Evolutionary conservation across 768 basidiomycete species (phyloP), one percentile per base, ranked within the genome.

Genomic region (Leucogyrophana mollusca): DNA sequence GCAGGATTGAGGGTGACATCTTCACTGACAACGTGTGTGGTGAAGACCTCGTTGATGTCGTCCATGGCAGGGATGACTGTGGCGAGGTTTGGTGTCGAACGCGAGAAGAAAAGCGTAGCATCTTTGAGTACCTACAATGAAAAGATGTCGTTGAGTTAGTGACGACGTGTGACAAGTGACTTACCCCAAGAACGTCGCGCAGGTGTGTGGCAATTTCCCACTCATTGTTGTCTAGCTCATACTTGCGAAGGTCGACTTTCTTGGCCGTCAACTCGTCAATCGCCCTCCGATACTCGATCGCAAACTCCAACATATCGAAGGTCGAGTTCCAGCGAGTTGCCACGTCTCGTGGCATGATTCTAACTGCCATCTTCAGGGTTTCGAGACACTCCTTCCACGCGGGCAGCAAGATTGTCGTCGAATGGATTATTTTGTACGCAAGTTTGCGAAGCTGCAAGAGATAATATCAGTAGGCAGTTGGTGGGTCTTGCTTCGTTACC

Each of bases 1-100:
- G 30, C n/a, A 41, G 4, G 54, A 45, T 20, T 46, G 41, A 24
- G 34, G 14, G 16, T 18, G 37, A 18, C 17, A 10, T 34, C 18
- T n/a, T n/a, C 23, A 21, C 22, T 20, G 2, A 43, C n/a, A 10
- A 43, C 34, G 9, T 35, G 8, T 3, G 32, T 52, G 11, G 53
- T 50, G 18, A 65, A 54, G n/a, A 41, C 40, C n/a, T 51, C 17
- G 30, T 69, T 51, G 13, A 70, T 62, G 16, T 49, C 40, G 36
- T 71, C 66, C 65, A 70, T 67, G 0, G 65, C 65, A 0, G 59
- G 59, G 9, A 70, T 63, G 13, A 70, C 64, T 1, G 43, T 51
- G 1, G 61, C 43, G 2, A 71, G 50, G 20, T 49, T 62, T 4
- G 54, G 49, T 0, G 38, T 50, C 1, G 48, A 47, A 1, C 40